These are phyloP conservation scores for Eucalyptus virginea DNA, from an alignment of 345 rosid species.

Conservation along the genomic window DNA sequence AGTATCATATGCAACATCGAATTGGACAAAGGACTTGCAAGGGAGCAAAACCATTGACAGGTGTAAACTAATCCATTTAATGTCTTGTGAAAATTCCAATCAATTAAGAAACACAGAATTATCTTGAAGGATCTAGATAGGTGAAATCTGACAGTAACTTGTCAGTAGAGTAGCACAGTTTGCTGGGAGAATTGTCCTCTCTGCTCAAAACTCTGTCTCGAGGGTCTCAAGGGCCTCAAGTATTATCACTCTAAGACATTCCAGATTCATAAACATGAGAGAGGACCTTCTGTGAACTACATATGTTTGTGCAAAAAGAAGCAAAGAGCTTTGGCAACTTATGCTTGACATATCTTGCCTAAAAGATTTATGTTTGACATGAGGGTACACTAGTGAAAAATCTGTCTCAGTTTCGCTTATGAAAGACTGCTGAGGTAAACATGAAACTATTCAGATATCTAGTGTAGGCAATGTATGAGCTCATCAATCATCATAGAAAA, in stretches of 20 bases:
- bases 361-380: too few species aligned
- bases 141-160: background rate
- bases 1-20: background rate
- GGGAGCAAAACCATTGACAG: background rate
- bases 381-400: too few species aligned
- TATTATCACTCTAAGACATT: background rate
- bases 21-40: background rate
- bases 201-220: background rate
- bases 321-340: background rate
- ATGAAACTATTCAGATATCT: too few species aligned
- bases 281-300: background rate
- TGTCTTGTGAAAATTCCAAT: background rate
- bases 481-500: background rate
- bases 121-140: background rate
- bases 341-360: too few species aligned
- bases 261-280: background rate
- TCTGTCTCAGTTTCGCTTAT: background rate
- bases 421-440: background rate
- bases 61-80: background rate
- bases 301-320: background rate
- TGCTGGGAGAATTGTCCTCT: background rate
- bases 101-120: background rate
- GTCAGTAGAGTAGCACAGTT: background rate
- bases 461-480: background rate
- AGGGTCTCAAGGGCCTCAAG: background rate